Base-by-base conservation (phyloP, 2,329 filamentous ascomycete genomes). In the Arthrobotrys entomopaga region DNA sequence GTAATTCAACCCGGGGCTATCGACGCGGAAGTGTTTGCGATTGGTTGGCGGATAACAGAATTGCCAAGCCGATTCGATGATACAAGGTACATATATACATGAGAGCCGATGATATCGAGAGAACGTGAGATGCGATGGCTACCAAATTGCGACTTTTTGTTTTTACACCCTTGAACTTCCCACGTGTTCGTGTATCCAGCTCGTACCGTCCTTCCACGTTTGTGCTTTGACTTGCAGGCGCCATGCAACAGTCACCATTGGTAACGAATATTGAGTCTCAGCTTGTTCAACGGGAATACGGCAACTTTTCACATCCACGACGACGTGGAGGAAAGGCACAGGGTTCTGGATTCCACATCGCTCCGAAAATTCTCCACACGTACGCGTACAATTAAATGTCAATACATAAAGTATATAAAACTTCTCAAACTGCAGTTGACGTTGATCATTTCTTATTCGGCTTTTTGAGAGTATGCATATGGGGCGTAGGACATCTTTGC, bases 171-270 rank as follows among this genome's bases (percentile, higher is more conserved):
- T 54, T 56, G 65, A 57, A 46, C 10, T 34, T 54, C 29, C 56
- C 65, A 69, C 65, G 65, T 69, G 56, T 60, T 69, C 53, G 5
- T 34, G 29, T 2, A 5, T 34, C 29, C 29, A 34, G 29, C 40
- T 61, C 65, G 56, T 69, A 34, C 5, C 65, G 56, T 69, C 7
- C 5, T 61, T 61, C 65, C 65, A 69, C 65, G 65, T 69, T 66
- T 69, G 65, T 69, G 65, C 60, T 40, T 60, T 26, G 53, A 19
- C 29, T 20, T 66, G 63, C 53, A 42, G 46, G 40, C 11, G 42
- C 42, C 42, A 46, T 57, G 53, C 53, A 57, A n/a, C 42, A 46
- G 48, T 34, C 5, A 34, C 29, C 7, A 34, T 34, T 8, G 29
- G 29, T 34, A 34, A 34, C 29, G 29, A 34, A 10, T 34, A 34